Conservation (phyloP, 2,329 filamentous ascomycete species). For the Cryphonectria naterciae region DNA sequence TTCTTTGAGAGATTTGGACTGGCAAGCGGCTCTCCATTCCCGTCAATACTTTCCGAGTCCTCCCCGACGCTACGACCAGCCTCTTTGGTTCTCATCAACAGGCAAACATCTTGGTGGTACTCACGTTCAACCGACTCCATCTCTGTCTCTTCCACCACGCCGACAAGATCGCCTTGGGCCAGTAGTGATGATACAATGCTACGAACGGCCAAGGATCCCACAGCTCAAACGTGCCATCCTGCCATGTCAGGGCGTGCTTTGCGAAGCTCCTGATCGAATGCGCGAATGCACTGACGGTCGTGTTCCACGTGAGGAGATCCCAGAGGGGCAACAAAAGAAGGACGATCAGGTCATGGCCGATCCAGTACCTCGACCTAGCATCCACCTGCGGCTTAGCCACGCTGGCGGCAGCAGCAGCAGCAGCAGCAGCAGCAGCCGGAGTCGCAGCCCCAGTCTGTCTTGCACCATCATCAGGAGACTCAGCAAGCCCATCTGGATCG, state of each 20-base stretch:
- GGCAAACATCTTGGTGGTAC: constrained; percentile 48
- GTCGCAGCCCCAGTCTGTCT: constrained; percentile 8
- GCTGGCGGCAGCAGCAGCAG: background rate
- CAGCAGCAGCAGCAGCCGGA: background rate
- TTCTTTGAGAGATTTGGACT: background rate
- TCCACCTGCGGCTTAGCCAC: constrained; percentile 30
- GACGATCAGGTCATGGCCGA: constrained; percentile 66
- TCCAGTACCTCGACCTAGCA: constrained; percentile 58
- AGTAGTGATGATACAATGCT: constrained; percentile 61
- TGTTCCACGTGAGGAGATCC: constrained; percentile 33
- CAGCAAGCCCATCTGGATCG: background rate
- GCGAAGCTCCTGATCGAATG: constrained; percentile 37
- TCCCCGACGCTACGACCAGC: background rate
- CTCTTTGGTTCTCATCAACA: constrained; percentile 1
- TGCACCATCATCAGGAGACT: too few relatives aligned
- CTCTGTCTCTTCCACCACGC: constrained; percentile 48
- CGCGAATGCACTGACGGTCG: constrained; percentile 32
- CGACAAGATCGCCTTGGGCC: constrained; percentile 55
- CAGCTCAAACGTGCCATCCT: constrained; percentile 56
- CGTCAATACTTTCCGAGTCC: background rate
- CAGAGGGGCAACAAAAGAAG: constrained; percentile 53
- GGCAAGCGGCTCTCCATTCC: background rate
- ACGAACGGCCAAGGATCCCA: constrained; percentile 62
- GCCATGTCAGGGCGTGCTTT: constrained; percentile 52
- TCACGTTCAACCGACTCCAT: constrained; percentile 71